Evolutionary conservation across 768 basidiomycete species (phyloP).

Genomic region (Pleurotus eryngii): DNA sequence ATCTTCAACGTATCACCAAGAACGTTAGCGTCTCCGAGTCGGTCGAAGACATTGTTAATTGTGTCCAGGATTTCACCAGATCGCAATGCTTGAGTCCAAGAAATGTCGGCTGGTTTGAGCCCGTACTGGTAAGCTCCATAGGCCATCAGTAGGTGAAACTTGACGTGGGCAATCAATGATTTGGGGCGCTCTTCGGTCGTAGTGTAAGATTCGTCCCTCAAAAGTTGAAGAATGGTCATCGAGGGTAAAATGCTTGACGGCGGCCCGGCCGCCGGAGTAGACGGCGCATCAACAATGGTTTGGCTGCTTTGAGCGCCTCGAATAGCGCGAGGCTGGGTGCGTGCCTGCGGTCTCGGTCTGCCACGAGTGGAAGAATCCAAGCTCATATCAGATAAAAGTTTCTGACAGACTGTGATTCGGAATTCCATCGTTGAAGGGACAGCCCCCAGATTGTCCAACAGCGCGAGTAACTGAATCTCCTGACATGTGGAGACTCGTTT

Average conservation of each 20-base stretch:
- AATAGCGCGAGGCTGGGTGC: constrained; percentile 21
- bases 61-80: constrained; percentile 20
- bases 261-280: not conserved
- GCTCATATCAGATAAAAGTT: constrained; percentile 13
- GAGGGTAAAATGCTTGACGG: constrained; percentile 14
- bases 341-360: constrained; percentile 19
- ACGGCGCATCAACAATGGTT: constrained; percentile 1
- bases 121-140: constrained; percentile 33
- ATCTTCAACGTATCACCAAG: constrained; percentile 1
- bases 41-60: constrained; percentile 25
- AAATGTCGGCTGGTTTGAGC: constrained; percentile 19
- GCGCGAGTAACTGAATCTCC: constrained; percentile 23
- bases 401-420: constrained; percentile 41
- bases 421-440: constrained; percentile 34
- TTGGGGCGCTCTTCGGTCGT: constrained; percentile 7
- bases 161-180: constrained; percentile 22
- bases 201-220: constrained; percentile 12
- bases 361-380: not conserved
- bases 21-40: constrained; percentile 8
- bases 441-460: constrained; percentile 34
- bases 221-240: constrained; percentile 13
- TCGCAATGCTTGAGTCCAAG: constrained; percentile 28
- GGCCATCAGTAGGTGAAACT: constrained; percentile 36
- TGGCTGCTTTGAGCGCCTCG: constrained; percentile 12
- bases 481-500: constrained; percentile 26